Evolutionary conservation across 305 asterid species (phyloP), one percentile per base, ranked within the genome.

Genomic region (Rubia tinctorum): DNA sequence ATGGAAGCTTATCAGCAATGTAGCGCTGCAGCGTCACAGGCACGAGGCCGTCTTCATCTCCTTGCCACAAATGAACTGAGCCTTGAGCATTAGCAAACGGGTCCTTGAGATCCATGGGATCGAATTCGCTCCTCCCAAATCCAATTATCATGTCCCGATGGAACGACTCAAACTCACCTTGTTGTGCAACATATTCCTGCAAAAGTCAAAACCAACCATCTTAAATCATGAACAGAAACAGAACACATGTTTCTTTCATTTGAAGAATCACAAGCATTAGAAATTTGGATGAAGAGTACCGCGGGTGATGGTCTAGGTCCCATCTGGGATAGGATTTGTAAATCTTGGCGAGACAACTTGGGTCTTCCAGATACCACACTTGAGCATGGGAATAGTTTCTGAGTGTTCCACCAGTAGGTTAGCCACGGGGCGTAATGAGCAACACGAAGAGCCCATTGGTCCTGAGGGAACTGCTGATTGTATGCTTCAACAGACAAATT

Each of bases 381-480:
- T 0, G 83, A 86, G 76, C 66, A 18, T 40, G 97, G 97, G 80
- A 93, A 93, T 1, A 84, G 65, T 39, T 84, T 91, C 79, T 91
- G 98, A 45, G 93, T 86, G 83, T 91, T 90, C 97, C 97, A 93
- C 97, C 93, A 91, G 82, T 87, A 73, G 49, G 82, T 83, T 42
- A 93, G 94, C 96, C 96, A 90, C 5, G 98, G 96, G 71, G 82
- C 18, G 58, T 90, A 81, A 59, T 90, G 95, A 75, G 89, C 87
- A 30, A 93, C 96, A 17, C 97, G 86, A 68, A 91, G 62, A 72
- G 93, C 88, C 98, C 97, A 91, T 58, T 85, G 95, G 66, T 93
- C 97, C 82, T 73, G 84, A 3, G 78, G 51, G 1, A 80, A 78
- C 73, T 86, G 97, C 79, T 69, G 70, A 42, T 73, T 58, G 73